A percentile compares a stretch with the other conserved stretches of the same genome.
These are phyloP conservation scores for Spergularia azorica DNA, from an alignment of 179 eudicot genomes.

Conservation along the genomic window DNA sequence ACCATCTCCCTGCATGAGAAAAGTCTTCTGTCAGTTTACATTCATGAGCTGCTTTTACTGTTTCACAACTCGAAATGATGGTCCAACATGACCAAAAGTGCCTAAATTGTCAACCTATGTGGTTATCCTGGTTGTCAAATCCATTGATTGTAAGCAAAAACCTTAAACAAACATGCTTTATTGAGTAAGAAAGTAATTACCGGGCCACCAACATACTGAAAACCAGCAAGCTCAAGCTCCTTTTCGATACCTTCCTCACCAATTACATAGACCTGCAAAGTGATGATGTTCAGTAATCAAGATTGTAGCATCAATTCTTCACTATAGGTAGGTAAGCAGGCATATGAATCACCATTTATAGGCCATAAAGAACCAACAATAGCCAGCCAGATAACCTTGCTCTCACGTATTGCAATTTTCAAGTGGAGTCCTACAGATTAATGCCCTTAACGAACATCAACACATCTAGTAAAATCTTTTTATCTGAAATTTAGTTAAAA, in stretches of 20 bases:
- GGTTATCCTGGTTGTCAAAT: slow-evolving; percentile 11
- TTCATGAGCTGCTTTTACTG: slow-evolving; percentile 6
- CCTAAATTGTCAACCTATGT: background rate
- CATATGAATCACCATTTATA: background rate
- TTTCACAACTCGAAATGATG: background rate
- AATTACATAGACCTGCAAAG: slow-evolving; percentile 78
- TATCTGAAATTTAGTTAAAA: background rate
- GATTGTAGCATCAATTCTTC: slow-evolving; percentile 7
- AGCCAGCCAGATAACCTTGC: slow-evolving; percentile 5
- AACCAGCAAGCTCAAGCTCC: slow-evolving; percentile 97
- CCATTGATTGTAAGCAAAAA: background rate
- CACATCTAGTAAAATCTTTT: background rate
- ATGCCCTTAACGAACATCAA: background rate
- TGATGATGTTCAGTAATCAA: slow-evolving; percentile 2
- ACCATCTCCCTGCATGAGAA: slow-evolving; percentile 70
- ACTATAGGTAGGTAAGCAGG: background rate
- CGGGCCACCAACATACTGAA: slow-evolving; percentile 88
- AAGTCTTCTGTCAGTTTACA: background rate
- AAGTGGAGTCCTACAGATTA: background rate
- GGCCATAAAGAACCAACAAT: no score
- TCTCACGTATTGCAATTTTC: background rate
- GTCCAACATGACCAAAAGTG: background rate
- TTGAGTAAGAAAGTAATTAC: slow-evolving; percentile 36
- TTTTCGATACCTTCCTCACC: slow-evolving; percentile 97
- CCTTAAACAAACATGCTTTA: background rate